These are phyloP conservation scores for Pyrenophora seminiperda DNA, from an alignment of 2,329 filamentous ascomycete genomes.

Conservation along the genomic window DNA sequence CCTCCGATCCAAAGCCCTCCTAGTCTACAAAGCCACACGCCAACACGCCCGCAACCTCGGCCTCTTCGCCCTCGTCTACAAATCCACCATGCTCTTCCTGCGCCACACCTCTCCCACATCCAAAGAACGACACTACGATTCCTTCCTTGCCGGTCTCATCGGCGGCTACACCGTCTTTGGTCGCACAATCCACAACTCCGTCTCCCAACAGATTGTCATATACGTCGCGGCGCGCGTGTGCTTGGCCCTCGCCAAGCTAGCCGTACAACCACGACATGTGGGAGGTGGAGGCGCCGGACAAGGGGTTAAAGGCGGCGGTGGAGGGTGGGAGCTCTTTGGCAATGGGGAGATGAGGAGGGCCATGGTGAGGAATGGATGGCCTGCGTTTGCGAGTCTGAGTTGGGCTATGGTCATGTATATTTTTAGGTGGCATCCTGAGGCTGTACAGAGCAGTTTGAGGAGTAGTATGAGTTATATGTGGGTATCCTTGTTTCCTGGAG, in stretches of 20 bases:
- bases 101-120: conserved; percentile 59
- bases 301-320: conserved; percentile 26
- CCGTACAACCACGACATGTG: conserved; percentile 65
- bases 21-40: conserved; percentile 83
- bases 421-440: conserved; percentile 89
- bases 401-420: conserved; percentile 97
- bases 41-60: conserved; percentile 92
- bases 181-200: conserved; percentile 73
- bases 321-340: conserved; percentile 50
- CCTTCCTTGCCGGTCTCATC: conserved; percentile 82
- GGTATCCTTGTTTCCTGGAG: conserved; percentile 30
- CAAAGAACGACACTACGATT: conserved; percentile 75
- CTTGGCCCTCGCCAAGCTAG: conserved; percentile 80
- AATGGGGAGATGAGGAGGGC: conserved; percentile 46
- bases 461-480: conserved; percentile 99
- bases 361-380: conserved; percentile 74
- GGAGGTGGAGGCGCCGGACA: conserved; percentile 32
- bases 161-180: conserved; percentile 96
- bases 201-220: conserved; percentile 96
- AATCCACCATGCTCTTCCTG: conserved; percentile 76
- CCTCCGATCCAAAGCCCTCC: conserved; percentile 74
- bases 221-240: conserved; percentile 95
- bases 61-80: conserved; percentile 90
- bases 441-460: conserved; percentile 85
- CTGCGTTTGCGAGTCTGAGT: conserved; percentile 84